Conservation (phyloP, 352 stramenopile species). For the Globisporangium irregulare region DNA sequence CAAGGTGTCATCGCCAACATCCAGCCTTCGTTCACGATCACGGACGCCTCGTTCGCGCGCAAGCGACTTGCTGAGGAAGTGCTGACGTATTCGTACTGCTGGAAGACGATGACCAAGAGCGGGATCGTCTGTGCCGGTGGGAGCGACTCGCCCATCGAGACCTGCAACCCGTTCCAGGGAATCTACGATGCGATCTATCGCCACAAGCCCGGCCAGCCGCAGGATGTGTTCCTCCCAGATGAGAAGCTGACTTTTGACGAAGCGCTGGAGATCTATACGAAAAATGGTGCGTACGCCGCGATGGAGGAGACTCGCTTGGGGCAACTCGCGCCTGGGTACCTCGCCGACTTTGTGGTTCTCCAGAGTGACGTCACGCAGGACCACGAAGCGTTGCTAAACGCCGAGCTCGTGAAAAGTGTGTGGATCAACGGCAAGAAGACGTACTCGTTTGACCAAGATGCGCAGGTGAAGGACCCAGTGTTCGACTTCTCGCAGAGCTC, state of each 20-base stretch:
- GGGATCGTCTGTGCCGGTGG: slow-evolving; percentile 79
- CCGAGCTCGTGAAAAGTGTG: slow-evolving; percentile 58
- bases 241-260: slow-evolving; percentile 73
- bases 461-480: slow-evolving; percentile 1
- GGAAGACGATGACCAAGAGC: slow-evolving; percentile 76
- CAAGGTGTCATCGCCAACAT: slow-evolving; percentile 86
- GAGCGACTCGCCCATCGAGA: slow-evolving; percentile 86
- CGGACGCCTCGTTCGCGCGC: slow-evolving; percentile 74
- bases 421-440: slow-evolving; percentile 60
- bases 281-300: slow-evolving; percentile 60
- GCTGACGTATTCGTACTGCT: slow-evolving; percentile 77
- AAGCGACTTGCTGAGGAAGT: slow-evolving; percentile 64
- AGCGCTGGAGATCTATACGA: slow-evolving; percentile 82
- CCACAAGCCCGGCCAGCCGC: slow-evolving; percentile 38
- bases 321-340: slow-evolving; percentile 47
- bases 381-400: slow-evolving; percentile 35
- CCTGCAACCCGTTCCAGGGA: slow-evolving; percentile 82
- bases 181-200: slow-evolving; percentile 89
- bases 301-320: slow-evolving; percentile 58
- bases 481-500: slow-evolving; percentile 57
- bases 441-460: slow-evolving; percentile 36
- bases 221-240: slow-evolving; percentile 56
- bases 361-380: slow-evolving; percentile 47
- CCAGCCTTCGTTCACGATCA: slow-evolving; percentile 87
- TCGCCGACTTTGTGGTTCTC: slow-evolving; percentile 76